Evolutionary conservation across 2,329 filamentous ascomycete genomes (phyloP), one percentile per base, ranked within the genome.

Genomic region (Colletotrichum spinosum): DNA sequence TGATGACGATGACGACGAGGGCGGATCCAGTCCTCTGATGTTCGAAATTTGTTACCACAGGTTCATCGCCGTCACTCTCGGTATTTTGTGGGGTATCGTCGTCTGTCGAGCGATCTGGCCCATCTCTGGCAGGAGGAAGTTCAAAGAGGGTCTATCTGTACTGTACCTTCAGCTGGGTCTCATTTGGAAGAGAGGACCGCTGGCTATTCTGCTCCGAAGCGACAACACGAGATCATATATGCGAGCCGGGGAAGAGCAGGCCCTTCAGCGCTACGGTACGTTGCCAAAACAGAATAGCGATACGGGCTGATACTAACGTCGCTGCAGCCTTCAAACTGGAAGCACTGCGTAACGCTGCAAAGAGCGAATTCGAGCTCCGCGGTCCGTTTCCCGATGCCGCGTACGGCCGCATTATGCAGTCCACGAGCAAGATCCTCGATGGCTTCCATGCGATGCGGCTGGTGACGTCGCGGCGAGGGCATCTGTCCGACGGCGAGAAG

Each of bases 391-490:
- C 94, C 1, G 86, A 90, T 68, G 87, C 86, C 48, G 85, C 88
- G 13, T 94, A 92, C 74, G 87, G 86, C 5, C 87, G 89, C 41
- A 91, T 98, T 62, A 86, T 98, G 74, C 86, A 88, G 25, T 90
- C 90, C 9, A 97, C 94, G 1, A 90, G 91, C 68, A 89, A 91
- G 56, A 92, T 97, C 78, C 88, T 98, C 5, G 94, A 97, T 77
- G 91, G 93, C 42, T 97, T 99, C 77, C 94, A 98, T 74, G 93
- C 94, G 55, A 97, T 99, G 93, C 97, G 95, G 68, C 88, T 97
- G 10, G 90, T 97, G 68, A 94, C 97, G 42, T 86, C 92, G 73
- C 95, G 94, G 72, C 92, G 95, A 65, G 82, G 90, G 10, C 86
- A 86, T 42, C 86, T 93, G 1, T 93, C 90, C 3, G 87, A 90